A percentile compares a stretch with the other conserved stretches of the same genome.
Conservation (phyloP, 2,329 filamentous ascomycete species). For the Beauveria scarabaeidicola region DNA sequence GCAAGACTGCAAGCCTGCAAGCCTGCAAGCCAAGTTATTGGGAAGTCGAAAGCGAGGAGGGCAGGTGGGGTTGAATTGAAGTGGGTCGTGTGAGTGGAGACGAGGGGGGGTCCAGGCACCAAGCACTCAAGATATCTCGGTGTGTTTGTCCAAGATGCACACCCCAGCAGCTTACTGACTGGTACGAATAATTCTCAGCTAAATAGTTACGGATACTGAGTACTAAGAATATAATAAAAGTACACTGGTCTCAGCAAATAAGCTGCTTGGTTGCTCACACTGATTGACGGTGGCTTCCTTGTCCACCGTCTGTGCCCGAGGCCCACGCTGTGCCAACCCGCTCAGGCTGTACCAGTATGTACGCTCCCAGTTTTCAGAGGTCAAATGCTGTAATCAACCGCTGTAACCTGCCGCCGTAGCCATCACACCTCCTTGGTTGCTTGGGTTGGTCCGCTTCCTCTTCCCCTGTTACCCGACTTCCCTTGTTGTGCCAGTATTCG, state of each 20-base stretch:
- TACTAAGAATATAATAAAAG: no score
- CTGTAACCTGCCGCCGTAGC: background rate
- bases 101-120: background rate
- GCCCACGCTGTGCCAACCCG: no score
- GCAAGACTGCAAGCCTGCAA: background rate
- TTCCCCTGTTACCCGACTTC: background rate
- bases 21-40: background rate
- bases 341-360: no score
- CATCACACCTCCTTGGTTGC: background rate
- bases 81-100: slow-evolving; percentile 1
- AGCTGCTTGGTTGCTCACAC: no score
- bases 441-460: background rate
- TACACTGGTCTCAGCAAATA: no score
- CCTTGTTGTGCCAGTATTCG: background rate
- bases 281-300: no score
- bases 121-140: no score
- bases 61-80: background rate
- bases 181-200: no score
- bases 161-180: background rate
- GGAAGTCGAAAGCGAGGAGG: background rate
- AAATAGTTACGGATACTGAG: no score
- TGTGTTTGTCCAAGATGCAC: background rate
- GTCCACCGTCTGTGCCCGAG: no score
- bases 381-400: no score
- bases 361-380: no score